A percentile compares a stretch with the other conserved stretches of the same genome.
Conservation (phyloP, 2,329 filamentous ascomycete species). For the Alternaria arbusti region DNA sequence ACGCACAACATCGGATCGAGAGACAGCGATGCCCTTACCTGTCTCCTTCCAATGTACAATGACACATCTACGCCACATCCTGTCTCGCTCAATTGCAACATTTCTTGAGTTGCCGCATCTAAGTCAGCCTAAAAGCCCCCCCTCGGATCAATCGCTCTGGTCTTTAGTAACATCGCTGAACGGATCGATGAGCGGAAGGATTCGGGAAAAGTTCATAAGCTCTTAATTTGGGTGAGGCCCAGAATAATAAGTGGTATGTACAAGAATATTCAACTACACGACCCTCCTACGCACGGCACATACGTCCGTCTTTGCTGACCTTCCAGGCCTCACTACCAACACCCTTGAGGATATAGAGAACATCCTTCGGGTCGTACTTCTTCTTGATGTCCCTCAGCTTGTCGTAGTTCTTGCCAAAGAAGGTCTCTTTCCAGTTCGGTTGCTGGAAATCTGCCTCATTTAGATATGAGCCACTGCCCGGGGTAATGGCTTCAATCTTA, state of each 20-base stretch:
- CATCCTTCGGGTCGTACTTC: conserved; percentile 26
- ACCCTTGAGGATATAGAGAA: conserved; percentile 27
- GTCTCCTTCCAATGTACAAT: not conserved
- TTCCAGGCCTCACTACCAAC: conserved; percentile 33
- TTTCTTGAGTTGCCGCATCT: no score
- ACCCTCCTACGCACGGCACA: conserved; percentile 13
- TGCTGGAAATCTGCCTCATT: conserved; percentile 39
- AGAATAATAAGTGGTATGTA: not conserved
- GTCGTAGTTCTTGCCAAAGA: conserved; percentile 32
- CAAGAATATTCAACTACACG: not conserved
- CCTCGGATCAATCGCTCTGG: no score
- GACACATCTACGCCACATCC: not conserved
- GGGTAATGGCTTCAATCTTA: conserved; percentile 26
- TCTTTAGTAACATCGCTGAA: no score
- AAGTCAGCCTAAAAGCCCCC: no score
- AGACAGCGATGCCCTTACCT: not conserved
- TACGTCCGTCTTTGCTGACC: conserved; percentile 14
- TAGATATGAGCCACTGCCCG: conserved; percentile 35
- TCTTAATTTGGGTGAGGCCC: not conserved
- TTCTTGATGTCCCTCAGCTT: conserved; percentile 27
- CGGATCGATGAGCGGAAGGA: not conserved
- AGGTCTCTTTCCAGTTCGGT: conserved; percentile 30
- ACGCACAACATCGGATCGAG: not conserved
- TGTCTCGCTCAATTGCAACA: not conserved
- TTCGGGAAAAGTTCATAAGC: not conserved